These are phyloP conservation scores for Urostyla sp. DNA, from an alignment of 73 alveolate species.

Conservation along the genomic window DNA sequence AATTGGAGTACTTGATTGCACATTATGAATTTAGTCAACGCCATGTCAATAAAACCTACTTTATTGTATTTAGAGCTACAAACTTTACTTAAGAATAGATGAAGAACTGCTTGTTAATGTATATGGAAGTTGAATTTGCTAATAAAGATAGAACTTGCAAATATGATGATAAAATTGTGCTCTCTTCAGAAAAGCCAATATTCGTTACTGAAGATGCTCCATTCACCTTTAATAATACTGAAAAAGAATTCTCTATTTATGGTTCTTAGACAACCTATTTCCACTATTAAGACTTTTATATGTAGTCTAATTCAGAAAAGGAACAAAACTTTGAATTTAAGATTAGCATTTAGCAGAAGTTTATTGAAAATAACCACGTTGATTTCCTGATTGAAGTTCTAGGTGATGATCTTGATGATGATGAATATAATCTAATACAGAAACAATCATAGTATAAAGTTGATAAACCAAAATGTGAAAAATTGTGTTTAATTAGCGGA, in stretches of 20 bases:
- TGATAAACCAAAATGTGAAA: not conserved
- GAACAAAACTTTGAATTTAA: conserved; percentile 22
- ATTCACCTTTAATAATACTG: not conserved
- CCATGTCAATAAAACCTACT: not conserved
- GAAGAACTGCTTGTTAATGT: not conserved
- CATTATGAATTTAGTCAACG: not conserved
- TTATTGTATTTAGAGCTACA: conserved; percentile 12
- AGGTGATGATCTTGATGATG: not conserved
- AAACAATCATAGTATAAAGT: not conserved
- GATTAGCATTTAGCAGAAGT: conserved; percentile 25
- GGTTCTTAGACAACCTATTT: not conserved
- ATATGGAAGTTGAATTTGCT: not conserved
- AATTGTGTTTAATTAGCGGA: conserved; percentile 8
- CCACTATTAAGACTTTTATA: conserved; percentile 12
- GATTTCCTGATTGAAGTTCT: conserved; percentile 26
- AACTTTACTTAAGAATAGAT: not conserved
- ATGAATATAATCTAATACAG: not conserved
- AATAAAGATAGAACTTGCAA: not conserved
- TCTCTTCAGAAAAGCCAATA: not conserved
- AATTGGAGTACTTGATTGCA: not conserved
- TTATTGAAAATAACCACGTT: not conserved
- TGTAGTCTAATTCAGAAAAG: not conserved
- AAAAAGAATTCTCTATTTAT: not conserved
- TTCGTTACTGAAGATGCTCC: not conserved
- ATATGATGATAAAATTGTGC: not conserved